These are phyloP conservation scores for Ceratocystis colombiana DNA, from an alignment of 2,329 filamentous ascomycete species.

Conservation along the genomic window DNA sequence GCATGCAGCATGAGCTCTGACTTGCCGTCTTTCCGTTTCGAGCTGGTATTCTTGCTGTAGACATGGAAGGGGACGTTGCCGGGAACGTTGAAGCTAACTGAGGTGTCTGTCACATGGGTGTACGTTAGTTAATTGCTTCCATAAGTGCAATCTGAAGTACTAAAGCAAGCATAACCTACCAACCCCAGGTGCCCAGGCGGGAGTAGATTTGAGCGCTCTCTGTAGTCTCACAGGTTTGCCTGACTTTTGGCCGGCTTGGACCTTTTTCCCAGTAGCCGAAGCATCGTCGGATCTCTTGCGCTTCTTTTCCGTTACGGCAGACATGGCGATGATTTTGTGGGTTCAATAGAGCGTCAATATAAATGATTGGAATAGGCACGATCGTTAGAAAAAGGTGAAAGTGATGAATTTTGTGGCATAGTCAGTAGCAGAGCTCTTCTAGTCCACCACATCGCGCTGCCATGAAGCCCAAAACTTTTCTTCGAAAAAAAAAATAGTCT, in stretches of 20 bases:
- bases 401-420: background rate
- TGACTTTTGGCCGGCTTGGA: slow-evolving; percentile 33
- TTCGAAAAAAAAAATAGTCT: slow-evolving; percentile 23
- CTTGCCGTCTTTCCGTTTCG: slow-evolving; percentile 33
- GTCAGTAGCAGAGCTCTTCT: background rate
- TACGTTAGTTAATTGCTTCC: slow-evolving; percentile 15
- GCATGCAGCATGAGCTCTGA: slow-evolving; percentile 50
- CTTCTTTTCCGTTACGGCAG: slow-evolving; percentile 38
- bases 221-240: slow-evolving; percentile 40
- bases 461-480: slow-evolving; percentile 27
- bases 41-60: slow-evolving; percentile 36
- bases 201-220: slow-evolving; percentile 12
- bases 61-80: slow-evolving; percentile 38
- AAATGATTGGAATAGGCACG: too few species aligned
- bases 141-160: background rate
- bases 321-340: slow-evolving; percentile 33
- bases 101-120: slow-evolving; percentile 29
- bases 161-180: slow-evolving; percentile 12
- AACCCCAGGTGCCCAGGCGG: slow-evolving; percentile 21
- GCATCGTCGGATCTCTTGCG: slow-evolving; percentile 38
- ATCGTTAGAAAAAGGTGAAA: background rate
- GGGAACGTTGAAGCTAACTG: slow-evolving; percentile 34
- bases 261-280: slow-evolving; percentile 16
- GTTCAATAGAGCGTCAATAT: background rate
- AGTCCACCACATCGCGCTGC: slow-evolving; percentile 17